Conservation (phyloP, 2,329 filamentous ascomycete genomes). For the Dryadomyces quercivorus region DNA sequence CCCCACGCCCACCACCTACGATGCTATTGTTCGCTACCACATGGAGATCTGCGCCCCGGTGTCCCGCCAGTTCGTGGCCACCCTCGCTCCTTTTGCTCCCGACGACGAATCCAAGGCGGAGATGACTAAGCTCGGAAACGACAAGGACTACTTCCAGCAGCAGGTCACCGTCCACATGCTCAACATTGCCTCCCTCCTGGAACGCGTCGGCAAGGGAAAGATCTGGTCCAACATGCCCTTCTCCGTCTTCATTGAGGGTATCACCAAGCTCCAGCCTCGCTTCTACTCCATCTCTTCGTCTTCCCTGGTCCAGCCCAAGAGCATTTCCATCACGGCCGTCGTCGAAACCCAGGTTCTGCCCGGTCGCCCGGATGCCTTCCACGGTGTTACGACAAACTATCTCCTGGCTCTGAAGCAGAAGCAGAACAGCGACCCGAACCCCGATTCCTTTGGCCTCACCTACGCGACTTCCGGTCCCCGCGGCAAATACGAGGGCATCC, state of each 20-base stretch:
- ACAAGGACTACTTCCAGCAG: conserved; percentile 91
- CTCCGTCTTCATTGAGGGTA: conserved; percentile 83
- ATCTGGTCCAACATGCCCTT: conserved; percentile 82
- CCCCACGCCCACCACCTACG: conserved; percentile 92
- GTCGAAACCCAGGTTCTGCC: conserved; percentile 75
- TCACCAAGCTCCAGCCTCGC: conserved; percentile 90
- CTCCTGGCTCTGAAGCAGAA: conserved; percentile 90
- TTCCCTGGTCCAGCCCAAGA: conserved; percentile 83
- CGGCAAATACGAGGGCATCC: conserved; percentile 94
- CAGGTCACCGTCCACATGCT: conserved; percentile 71
- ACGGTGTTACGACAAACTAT: conserved; percentile 95
- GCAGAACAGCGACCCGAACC: conserved; percentile 77
- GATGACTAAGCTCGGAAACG: conserved; percentile 75
- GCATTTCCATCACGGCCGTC: conserved; percentile 88
- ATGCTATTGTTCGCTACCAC: conserved; percentile 86
- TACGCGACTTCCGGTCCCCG: conserved; percentile 82
- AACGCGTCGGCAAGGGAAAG: conserved; percentile 57
- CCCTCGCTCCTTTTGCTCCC: conserved; percentile 79
- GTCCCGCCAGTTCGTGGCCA: conserved; percentile 87
- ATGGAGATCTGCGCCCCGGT: conserved; percentile 93
- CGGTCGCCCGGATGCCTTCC: conserved; percentile 65
- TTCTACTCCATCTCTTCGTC: conserved; percentile 99
- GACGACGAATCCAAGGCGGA: conserved; percentile 75
- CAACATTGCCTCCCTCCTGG: conserved; percentile 80
- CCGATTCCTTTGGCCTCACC: conserved; percentile 70